Evolutionary conservation across 495 filamentous ascomycete species (phyloP), one percentile per base, ranked within the genome.

Genomic region (Trichodelitschia bisporula): DNA sequence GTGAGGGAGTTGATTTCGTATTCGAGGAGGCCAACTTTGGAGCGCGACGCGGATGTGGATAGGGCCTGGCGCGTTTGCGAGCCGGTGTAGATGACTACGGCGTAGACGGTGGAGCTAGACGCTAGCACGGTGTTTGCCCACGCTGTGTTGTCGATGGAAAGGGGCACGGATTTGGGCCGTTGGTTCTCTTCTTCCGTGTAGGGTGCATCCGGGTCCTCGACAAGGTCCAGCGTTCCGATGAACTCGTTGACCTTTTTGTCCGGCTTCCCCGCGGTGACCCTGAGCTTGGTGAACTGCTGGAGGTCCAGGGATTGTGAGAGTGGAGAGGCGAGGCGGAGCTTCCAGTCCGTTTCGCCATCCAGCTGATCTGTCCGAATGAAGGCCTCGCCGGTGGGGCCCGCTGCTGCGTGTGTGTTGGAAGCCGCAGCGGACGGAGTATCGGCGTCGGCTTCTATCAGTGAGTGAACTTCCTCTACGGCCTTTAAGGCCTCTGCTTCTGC

Each of bases 341-440:
- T 99, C 89, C 89, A 99, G 42, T 99, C 89, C 4, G 89, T 99
- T 51, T 99, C 89, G 34, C 89, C 89, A 40, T 99, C 89, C 6
- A 99, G 62, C 46, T 99, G 89, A 48, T 99, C 89, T 2, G 89
- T 99, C 25, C 84, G 66, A 38, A 99, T 93, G 38, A 99, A 99
- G 1, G 89, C 77, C 44, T 99, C 89, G 19, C 80, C 80, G 13
- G 64, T 57, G 14, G 58, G 46, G 19, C 48, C 42, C 5, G 33
- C 9, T 12, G 23, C 13, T 20, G 30, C 17, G 16, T 24, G 26
- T 1, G 29, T 33, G 15, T 21, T 2, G 13, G 23, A n/a, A 1
- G 9, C n/a, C 4, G 30, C 33, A 1, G 29, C 16, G 11, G 15
- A 6, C 16, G 14, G n/a, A 4, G n/a, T 18, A 28, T 36, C 15